Evolutionary conservation across 2,329 filamentous ascomycete genomes (phyloP).

Genomic region (Fusarium nelsonii): DNA sequence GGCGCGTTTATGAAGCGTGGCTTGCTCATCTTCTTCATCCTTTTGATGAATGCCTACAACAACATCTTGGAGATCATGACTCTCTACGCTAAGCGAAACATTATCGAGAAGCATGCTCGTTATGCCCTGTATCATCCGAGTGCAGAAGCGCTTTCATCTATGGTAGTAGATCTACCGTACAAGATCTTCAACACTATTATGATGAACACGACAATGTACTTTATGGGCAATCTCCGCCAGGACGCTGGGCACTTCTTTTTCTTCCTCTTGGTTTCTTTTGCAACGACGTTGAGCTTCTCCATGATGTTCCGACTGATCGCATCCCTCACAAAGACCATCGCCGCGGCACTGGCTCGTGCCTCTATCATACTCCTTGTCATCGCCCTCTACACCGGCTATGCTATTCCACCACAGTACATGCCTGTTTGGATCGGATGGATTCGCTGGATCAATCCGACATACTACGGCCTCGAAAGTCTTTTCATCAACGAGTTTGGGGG

Average conservation of each 20-base stretch:
- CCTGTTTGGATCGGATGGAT: slow-evolving; percentile 66
- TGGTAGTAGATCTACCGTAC: slow-evolving; percentile 43
- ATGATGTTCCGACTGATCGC: slow-evolving; percentile 66
- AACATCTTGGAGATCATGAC: slow-evolving; percentile 46
- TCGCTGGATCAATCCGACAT: slow-evolving; percentile 73
- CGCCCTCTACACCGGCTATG: slow-evolving; percentile 65
- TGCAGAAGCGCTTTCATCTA: slow-evolving; percentile 45
- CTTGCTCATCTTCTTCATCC: slow-evolving; percentile 38
- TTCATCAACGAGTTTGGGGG: slow-evolving; percentile 72
- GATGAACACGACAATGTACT: slow-evolving; percentile 64
- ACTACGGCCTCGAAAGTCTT: slow-evolving; percentile 73
- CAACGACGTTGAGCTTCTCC: slow-evolving; percentile 71
- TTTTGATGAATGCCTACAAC: slow-evolving; percentile 44
- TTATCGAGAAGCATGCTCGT: slow-evolving; percentile 53
- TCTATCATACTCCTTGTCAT: slow-evolving; percentile 50
- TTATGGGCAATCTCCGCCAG: slow-evolving; percentile 74
- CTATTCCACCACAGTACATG: slow-evolving; percentile 62
- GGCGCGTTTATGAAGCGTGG: slow-evolving; percentile 22
- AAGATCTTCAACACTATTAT: slow-evolving; percentile 55
- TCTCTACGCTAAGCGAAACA: slow-evolving; percentile 48
- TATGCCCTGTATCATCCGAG: slow-evolving; percentile 53
- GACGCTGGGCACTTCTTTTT: slow-evolving; percentile 64
- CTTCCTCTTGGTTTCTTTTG: slow-evolving; percentile 62
- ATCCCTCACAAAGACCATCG: slow-evolving; percentile 44
- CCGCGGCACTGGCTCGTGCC: slow-evolving; percentile 45